Evolutionary conservation across 208 protist species (phyloP).

Genomic region (Leishmania martiniquensis): DNA sequence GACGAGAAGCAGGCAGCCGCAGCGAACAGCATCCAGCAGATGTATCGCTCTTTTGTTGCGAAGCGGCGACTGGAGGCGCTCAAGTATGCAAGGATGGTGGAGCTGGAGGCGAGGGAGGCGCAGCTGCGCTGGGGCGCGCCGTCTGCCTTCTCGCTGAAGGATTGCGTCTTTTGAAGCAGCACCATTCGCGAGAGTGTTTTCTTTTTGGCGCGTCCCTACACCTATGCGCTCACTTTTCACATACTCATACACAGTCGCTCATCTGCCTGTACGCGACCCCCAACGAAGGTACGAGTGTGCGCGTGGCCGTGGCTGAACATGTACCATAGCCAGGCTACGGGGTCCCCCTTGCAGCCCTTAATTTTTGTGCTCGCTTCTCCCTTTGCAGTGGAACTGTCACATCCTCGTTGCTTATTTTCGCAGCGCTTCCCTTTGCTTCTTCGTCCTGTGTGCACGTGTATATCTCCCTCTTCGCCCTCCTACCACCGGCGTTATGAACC

Average conservation of each 20-base stretch:
- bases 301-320: background rate
- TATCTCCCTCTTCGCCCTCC: background rate
- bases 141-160: slow-evolving; percentile 25
- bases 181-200: background rate
- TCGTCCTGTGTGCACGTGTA: no score
- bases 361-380: background rate
- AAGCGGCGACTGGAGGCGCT: slow-evolving; percentile 26
- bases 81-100: slow-evolving; percentile 14
- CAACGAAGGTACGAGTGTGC: background rate
- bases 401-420: no score
- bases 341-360: background rate
- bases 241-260: background rate
- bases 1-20: slow-evolving; percentile 4
- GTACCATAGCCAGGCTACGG: background rate
- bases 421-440: no score
- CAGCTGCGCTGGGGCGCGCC: background rate
- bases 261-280: background rate
- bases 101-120: background rate
- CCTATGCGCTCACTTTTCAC: background rate
- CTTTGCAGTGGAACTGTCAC: background rate
- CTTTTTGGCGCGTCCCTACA: background rate
- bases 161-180: slow-evolving; percentile 25
- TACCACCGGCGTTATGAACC: background rate
- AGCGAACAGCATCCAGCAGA: slow-evolving; percentile 25
- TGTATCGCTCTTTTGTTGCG: slow-evolving; percentile 26